These are phyloP conservation scores for Iberis pinnata DNA, from an alignment of 345 rosid species.

Conservation along the genomic window DNA sequence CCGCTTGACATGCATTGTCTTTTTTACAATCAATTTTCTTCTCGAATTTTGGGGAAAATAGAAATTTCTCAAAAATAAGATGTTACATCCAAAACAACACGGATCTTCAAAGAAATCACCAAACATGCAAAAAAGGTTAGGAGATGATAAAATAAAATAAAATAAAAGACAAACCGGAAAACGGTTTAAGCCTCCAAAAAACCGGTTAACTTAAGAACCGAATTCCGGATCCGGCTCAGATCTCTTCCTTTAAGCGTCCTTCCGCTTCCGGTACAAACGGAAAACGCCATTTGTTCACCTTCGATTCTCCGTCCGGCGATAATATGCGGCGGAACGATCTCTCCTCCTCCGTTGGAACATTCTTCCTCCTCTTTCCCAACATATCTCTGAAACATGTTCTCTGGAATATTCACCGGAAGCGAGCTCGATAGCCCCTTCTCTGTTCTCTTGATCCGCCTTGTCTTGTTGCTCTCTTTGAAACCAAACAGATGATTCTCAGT, in stretches of 20 bases:
- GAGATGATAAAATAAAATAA: no score
- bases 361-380: slow-evolving; percentile 13
- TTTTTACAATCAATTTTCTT: no score
- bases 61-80: no score
- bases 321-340: slow-evolving; percentile 35
- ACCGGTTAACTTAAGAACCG: slow-evolving; percentile 31
- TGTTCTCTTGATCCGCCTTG: background rate
- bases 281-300: slow-evolving; percentile 27
- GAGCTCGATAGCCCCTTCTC: slow-evolving; percentile 19
- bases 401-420: slow-evolving; percentile 31
- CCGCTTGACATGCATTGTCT: no score
- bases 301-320: slow-evolving; percentile 28
- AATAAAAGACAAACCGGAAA: no score
- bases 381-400: slow-evolving; percentile 1
- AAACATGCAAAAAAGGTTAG: no score
- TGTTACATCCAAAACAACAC: no score
- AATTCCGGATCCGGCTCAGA: slow-evolving; percentile 26
- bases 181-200: slow-evolving; percentile 24
- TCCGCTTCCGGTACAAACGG: slow-evolving; percentile 27
- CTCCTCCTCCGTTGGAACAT: background rate
- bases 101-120: no score
- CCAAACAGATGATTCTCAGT: background rate
- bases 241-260: slow-evolving; percentile 29
- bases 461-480: background rate
- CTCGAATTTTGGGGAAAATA: no score